Percentiles rank a stretch among this genome's conserved stretches.
Conservation (phyloP, 2,329 filamentous ascomycete genomes). For the Fusarium cyanostomum region DNA sequence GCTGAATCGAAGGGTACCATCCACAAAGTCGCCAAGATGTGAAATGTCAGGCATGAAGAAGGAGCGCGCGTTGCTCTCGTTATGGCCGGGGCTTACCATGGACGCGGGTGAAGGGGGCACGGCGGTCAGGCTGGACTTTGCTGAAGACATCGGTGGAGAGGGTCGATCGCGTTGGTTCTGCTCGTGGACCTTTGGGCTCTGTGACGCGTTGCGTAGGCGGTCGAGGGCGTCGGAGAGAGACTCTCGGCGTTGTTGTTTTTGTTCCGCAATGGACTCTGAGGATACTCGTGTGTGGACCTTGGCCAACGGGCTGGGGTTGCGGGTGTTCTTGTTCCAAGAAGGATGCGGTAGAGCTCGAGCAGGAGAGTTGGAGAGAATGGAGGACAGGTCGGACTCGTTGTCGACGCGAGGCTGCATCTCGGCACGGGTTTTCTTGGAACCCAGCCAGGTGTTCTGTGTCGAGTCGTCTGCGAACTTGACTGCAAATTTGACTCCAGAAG, state of each 20-base stretch:
- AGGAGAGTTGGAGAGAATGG: conserved; percentile 54
- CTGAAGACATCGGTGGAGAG: conserved; percentile 51
- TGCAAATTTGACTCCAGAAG: conserved; percentile 45
- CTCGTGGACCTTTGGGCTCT: conserved; percentile 42
- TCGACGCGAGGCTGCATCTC: conserved; percentile 66
- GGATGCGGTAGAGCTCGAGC: conserved; percentile 41
- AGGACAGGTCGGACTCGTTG: conserved; percentile 61
- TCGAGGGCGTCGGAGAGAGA: conserved; percentile 50
- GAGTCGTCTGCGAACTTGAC: conserved; percentile 55
- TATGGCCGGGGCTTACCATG: conserved; percentile 46
- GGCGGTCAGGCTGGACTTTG: conserved; percentile 54
- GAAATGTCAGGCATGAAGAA: conserved; percentile 65
- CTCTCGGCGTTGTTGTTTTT: conserved; percentile 40
- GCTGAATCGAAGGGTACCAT: conserved; percentile 62
- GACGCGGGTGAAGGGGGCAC: conserved; percentile 52
- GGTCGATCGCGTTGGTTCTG: conserved; percentile 40
- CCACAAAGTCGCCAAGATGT: conserved; percentile 66
- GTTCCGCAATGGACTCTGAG: conserved; percentile 40
- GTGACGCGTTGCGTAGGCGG: conserved; percentile 49
- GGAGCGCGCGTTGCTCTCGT: conserved; percentile 58
- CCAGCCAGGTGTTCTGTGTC: conserved; percentile 53
- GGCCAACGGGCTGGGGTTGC: conserved; percentile 51
- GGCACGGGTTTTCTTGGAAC: conserved; percentile 54
- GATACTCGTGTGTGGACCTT: conserved; percentile 48
- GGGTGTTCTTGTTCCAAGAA: conserved; percentile 42